Base-by-base conservation (phyloP, 2,329 filamentous ascomycete genomes). In the Aspergillus neotritici region DNA sequence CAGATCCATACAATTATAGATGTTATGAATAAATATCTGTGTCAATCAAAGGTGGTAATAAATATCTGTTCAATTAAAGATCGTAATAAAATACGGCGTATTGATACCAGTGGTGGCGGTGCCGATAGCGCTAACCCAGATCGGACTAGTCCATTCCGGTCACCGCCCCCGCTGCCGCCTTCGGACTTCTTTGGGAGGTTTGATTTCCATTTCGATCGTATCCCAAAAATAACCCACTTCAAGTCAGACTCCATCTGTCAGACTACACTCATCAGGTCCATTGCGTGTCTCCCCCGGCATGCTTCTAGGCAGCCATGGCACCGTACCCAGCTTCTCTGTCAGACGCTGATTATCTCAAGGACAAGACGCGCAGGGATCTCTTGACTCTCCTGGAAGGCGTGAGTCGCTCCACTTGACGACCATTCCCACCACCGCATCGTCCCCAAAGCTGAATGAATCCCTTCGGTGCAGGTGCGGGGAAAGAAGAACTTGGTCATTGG, bases 401-500 rank as follows among this genome's bases (percentile, higher is more conserved):
- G 85, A 80, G 89, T 86, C 71, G 71, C 68, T 65, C 56, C 59
- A 53, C 52, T 53, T 52, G 45, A 46, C 37, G 35, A 46, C 49
- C 42, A 34, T 34, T 34, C 25, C 41, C 41, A 44, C 29, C 35
- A 13, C 40, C 32, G 32, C 32, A n/a, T 53, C 49, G 46, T 39
- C 25, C 47, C 37, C 47, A 55, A 55, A 51, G 47, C 50, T 56
- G 47, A 53, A 43, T 21, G 25, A 11, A 46, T 49, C 37, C 31
- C 25, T n/a, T 42, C 25, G 30, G 39, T 50, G 34, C 62, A 98
- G 93, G 88, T 97, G 53, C 87, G 91, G 64, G 94, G 94, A 56
- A 98, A 97, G 80, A 98, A 98, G 77, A 97, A 96, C 62, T 76
- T 98, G 49, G 86, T 98, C 40, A 84, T 98, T 62, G 91, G 97